Evolutionary conservation across 306 rosid species (phyloP), one percentile per base, ranked within the genome.

Genomic region (Rosa lucieae): DNA sequence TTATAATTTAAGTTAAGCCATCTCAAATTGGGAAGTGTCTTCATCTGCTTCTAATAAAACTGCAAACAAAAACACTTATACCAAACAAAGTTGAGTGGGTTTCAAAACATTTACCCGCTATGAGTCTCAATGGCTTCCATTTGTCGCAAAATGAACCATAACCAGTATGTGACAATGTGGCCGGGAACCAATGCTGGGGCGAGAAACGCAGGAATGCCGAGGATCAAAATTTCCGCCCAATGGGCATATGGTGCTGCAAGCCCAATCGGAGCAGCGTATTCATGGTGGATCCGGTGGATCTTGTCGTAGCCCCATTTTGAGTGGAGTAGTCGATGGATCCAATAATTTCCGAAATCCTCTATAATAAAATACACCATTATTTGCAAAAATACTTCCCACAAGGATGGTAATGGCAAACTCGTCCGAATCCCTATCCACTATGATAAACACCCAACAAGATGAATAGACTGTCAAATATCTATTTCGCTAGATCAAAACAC

Each of bases 241-340:
- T 89, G 92, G 0, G 92, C 90, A 62, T 89, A 83, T 5, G 96
- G 89, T n/a, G 93, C 96, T 10, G 96, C 75, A 9, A 83, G 81
- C n/a, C 86, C 96, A 77, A 81, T 73, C 6, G 93, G 93, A 76
- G 92, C 73, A 39, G 81, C 55, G 71, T 80, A 91, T 72, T 89
- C 89, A 67, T 91, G 96, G 77, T 89, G 96, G 44, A 89, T 88
- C 20, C 82, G 72, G 10, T 91, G 96, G 79, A 91, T 91, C 11
- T 85, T 89, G 67, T 89, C 78, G 67, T 69, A 91, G 1, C 82
- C 89, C 90, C 93, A 88, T 72, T 86, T 78, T 9, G 32, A 37
- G 71, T 88, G 93, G n/a, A 91, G 80, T 59, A 89, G 8, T 26
- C 89, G 85, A 70, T 88, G 93, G 21, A 89, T 10, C 93, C 93